Conservation (phyloP, 225 moss, liverwort and hornwort genomes). For the Polytrichum formosum region DNA sequence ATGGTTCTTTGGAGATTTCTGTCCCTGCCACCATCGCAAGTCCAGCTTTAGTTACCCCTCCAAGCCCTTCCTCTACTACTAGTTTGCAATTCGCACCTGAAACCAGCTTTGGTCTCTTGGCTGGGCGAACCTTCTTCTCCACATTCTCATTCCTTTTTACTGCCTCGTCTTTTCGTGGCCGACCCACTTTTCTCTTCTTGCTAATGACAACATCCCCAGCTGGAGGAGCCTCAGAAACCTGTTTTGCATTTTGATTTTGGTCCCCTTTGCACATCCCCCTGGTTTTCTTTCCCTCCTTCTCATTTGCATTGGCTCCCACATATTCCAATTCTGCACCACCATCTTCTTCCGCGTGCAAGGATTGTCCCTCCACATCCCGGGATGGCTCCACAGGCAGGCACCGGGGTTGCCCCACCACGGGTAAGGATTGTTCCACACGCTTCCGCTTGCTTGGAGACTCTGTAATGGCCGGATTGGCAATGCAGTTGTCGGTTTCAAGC, state of each 20-base stretch:
- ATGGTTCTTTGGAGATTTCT: constrained; percentile 7
- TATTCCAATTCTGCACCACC: constrained; percentile 27
- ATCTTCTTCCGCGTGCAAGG: constrained; percentile 21
- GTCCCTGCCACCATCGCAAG: constrained; percentile 13
- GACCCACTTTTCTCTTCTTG: constrained; percentile 51
- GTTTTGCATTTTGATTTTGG: constrained; percentile 16
- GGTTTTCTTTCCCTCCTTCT: constrained; percentile 18
- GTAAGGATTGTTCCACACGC: constrained; percentile 14
- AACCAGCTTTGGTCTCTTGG: constrained; percentile 47
- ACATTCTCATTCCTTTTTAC: constrained; percentile 34
- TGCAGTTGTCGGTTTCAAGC: constrained; percentile 7
- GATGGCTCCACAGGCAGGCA: too few relatives aligned
- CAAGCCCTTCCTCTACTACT: constrained; percentile 39
- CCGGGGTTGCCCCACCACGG: too few relatives aligned
- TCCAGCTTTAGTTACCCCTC: constrained; percentile 16
- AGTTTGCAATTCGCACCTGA: constrained; percentile 53
- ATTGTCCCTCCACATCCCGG: neutral
- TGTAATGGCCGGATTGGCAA: constrained; percentile 10
- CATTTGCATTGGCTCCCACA: constrained; percentile 9
- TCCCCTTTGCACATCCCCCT: constrained; percentile 18
- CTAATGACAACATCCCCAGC: constrained; percentile 9
- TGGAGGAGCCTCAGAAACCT: neutral
- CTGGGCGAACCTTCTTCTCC: constrained; percentile 35
- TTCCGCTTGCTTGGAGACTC: constrained; percentile 41
- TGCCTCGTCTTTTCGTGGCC: constrained; percentile 25